Base-by-base conservation (phyloP, 768 basidiomycete genomes). In the Boletus bicolor region DNA sequence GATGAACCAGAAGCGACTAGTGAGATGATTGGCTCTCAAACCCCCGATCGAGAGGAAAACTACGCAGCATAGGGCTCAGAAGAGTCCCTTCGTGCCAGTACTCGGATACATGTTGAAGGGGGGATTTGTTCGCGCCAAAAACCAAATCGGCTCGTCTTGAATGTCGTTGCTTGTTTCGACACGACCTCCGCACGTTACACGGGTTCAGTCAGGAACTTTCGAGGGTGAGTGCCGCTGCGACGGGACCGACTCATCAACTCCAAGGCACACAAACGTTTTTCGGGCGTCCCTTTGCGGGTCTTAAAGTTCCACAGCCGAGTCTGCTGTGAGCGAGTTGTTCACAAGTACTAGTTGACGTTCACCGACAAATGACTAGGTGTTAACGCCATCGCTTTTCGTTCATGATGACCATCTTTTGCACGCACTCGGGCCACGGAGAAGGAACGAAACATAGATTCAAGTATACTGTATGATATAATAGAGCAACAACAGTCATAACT, bases 391-490 rank as follows among this genome's bases (percentile, higher is more conserved):
- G 7, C 5, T 36, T 30, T 5, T 21, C 6, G 7, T 21, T 32
- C 30, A 30, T 30, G 28, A 10, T 32, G 28, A 28, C 36, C 35
- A 11, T 5, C 8, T 21, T 14, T 43, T 21, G 8, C 42, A 24
- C 14, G 10, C 24, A 38, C 19, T 44, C 15, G n/a, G 30, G 43
- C 21, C 9, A 32, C n/a, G 8, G 37, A 45, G 15, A 49, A 43
- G 17, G 9, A 52, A 44, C 9, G 41, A 48, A 56, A 42, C 32
- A 44, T 69, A 54, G 39, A 67, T 69, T 67, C 57, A 54, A 67
- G 49, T 54, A 67, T 64, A 55, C 21, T 3, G 19, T 60, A 66
- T 44, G 36, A 49, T 60, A 63, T 44, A 28, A 49, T 52, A 51
- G 45, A 53, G 41, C 38, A 56, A 44, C 41, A 38, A 39, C 38